Evolutionary conservation across 495 filamentous ascomycete genomes (phyloP), one percentile per base, ranked within the genome.

Genomic region (Glutinoglossum americanum): DNA sequence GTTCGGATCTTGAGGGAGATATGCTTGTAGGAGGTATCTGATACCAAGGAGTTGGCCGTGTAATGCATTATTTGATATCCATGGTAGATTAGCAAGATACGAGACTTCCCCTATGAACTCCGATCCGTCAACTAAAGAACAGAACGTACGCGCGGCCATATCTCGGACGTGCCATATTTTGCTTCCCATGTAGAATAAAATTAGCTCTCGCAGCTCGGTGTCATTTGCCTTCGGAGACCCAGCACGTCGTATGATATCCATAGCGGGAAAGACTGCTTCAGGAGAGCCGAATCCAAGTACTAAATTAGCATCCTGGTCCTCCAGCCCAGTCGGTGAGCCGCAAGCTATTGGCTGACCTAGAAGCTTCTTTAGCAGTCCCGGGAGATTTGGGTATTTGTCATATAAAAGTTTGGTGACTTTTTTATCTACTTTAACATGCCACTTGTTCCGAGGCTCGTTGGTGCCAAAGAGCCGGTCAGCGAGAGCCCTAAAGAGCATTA

Each of bases 161-260:
- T 95, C 89, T 57, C 92, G 76, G 23, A 97, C 81, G 62, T 86
- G 81, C 92, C 89, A 97, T 17, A 88, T 74, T 1, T 75, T 74
- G 60, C 83, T 89, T n/a, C 74, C 76, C 30, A 89, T 71, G 39
- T 86, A 79, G 39, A 65, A 63, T 10, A 68, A 62, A 30, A 88
- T 74, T 23, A 71, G 68, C 39, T 62, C 61, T 54, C 69, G 65
- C 13, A 86, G 72, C 1, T 68, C 65, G 15, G 66, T 63, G 32
- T 65, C 62, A 9, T 72, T 25, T 19, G 58, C 67, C 21, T 74
- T 69, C 0, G 80, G 78, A 0, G 79, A 75, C 0, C 74, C 72
- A 25, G 78, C 79, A 19, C 82, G 72, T 51, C 80, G 79, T 56
- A 97, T 77, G 41, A 98, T 79, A 59, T 94, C 85, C 10, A 98